Conservation (phyloP, 768 basidiomycete species). For the Dacryopinax spathularia region DNA sequence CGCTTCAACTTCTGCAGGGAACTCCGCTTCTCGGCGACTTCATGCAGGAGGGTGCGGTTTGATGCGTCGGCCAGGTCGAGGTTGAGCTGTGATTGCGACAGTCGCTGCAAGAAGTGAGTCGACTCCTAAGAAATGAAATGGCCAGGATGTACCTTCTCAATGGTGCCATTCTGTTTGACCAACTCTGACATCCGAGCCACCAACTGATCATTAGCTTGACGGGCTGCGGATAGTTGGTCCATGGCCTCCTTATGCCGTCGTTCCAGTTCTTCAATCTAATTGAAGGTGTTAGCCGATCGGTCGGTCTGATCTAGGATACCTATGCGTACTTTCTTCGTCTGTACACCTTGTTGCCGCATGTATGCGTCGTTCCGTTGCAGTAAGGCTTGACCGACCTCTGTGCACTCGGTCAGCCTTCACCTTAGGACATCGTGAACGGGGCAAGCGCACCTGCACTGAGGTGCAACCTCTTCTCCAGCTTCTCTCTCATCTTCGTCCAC, state of each 20-base stretch:
- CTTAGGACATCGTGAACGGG: conserved; percentile 4
- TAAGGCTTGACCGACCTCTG: conserved; percentile 83
- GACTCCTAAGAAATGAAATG: neutral
- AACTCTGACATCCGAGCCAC: conserved; percentile 26
- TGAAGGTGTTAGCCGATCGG: conserved; percentile 18
- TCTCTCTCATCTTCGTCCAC: conserved; percentile 51
- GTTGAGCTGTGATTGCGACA: conserved; percentile 65
- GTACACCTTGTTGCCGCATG: conserved; percentile 46
- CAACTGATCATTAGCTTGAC: conserved; percentile 19
- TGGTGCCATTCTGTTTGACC: conserved; percentile 42
- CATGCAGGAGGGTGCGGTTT: conserved; percentile 55
- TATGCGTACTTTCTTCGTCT: neutral
- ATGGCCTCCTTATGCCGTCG: conserved; percentile 15
- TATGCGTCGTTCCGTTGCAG: conserved; percentile 77
- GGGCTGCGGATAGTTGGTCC: conserved; percentile 15
- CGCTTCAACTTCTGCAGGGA: conserved; percentile 26
- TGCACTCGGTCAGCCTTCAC: neutral
- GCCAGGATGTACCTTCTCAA: conserved; percentile 40
- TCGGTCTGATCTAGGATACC: neutral
- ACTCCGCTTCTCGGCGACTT: conserved; percentile 58
- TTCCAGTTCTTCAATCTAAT: conserved; percentile 10
- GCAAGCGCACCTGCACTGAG: conserved; percentile 66
- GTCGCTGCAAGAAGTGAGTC: conserved; percentile 33
- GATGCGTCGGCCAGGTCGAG: conserved; percentile 70
- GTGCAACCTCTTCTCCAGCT: conserved; percentile 60